Percentiles rank a stretch among this genome's conserved stretches.
phyloP scores from a whole-genome alignment of 495 filamentous ascomycete species.

The Aspergillus mulundensis region DNA sequence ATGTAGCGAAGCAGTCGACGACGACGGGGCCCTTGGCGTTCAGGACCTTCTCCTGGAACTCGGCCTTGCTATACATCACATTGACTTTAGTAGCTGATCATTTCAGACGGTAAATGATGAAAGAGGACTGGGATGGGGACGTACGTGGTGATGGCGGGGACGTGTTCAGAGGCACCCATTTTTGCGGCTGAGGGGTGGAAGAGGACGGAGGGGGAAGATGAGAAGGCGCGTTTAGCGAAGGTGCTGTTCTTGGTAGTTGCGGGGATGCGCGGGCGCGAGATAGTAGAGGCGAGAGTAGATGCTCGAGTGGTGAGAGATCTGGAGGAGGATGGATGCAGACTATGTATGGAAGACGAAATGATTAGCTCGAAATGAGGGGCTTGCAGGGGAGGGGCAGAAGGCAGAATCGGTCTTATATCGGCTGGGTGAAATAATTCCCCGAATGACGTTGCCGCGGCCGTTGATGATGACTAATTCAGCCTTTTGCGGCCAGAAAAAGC shows the following conservation, averaged over 20 bases:
- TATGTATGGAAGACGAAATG: slow-evolving; percentile 10
- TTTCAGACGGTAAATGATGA: neutral
- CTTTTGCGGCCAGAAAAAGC: neutral
- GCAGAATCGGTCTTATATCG: slow-evolving; percentile 15
- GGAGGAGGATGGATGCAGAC: slow-evolving; percentile 21
- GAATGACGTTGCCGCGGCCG: slow-evolving; percentile 19
- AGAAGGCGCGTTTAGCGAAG: slow-evolving; percentile 33
- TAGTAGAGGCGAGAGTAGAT: slow-evolving; percentile 9
- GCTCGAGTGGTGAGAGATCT: slow-evolving; percentile 7
- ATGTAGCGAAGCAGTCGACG: slow-evolving; percentile 45
- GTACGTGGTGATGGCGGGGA: slow-evolving; percentile 32
- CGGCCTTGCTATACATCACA: slow-evolving; percentile 48
- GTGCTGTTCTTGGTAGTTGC: slow-evolving; percentile 3
- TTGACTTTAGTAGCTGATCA: neutral
- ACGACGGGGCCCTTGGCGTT: slow-evolving; percentile 56
- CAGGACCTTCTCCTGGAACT: slow-evolving; percentile 46
- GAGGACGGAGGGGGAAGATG: slow-evolving; percentile 26
- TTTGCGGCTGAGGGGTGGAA: slow-evolving; percentile 50
- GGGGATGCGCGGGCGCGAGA: slow-evolving; percentile 21
- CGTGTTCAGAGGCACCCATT: slow-evolving; percentile 43
- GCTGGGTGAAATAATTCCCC: neutral
- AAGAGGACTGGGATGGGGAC: slow-evolving; percentile 5
- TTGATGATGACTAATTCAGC: slow-evolving; percentile 12
- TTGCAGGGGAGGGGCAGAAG: slow-evolving; percentile 21
- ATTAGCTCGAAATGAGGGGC: slow-evolving; percentile 24